Conservation (phyloP, 805 yeast species). For the Cyberlindnera sargentensis region DNA sequence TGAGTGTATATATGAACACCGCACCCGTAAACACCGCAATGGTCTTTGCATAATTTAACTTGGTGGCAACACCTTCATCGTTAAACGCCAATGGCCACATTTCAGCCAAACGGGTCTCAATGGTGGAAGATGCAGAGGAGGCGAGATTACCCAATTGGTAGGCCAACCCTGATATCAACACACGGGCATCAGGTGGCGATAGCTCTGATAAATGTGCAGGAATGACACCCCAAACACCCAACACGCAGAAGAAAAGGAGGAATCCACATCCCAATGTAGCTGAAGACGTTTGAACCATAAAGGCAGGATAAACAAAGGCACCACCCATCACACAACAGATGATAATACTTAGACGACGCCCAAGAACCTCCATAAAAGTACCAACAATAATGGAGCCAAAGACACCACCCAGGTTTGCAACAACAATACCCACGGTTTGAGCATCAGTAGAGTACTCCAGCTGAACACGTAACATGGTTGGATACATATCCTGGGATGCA, state of each 20-base stretch:
- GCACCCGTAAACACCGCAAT: slow-evolving; percentile 67
- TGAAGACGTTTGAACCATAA: slow-evolving; percentile 29
- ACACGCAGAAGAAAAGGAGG: slow-evolving; percentile 56
- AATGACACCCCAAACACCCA: slow-evolving; percentile 55
- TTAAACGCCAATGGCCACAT: slow-evolving; percentile 43
- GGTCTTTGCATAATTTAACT: slow-evolving; percentile 53
- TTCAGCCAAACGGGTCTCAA: slow-evolving; percentile 57
- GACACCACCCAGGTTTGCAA: slow-evolving; percentile 62
- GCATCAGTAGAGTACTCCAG: slow-evolving; percentile 37
- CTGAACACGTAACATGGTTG: slow-evolving; percentile 54
- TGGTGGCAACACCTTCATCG: slow-evolving; percentile 24
- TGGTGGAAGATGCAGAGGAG: slow-evolving; percentile 64
- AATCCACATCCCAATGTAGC: slow-evolving; percentile 54
- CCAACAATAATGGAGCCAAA: slow-evolving; percentile 55
- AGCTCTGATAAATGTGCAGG: slow-evolving; percentile 53
- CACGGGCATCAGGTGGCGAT: slow-evolving; percentile 60
- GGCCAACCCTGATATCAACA: slow-evolving; percentile 54
- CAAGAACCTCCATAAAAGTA: slow-evolving; percentile 49
- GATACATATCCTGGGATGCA: slow-evolving; percentile 69
- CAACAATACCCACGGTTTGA: slow-evolving; percentile 52
- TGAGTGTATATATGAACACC: slow-evolving; percentile 46
- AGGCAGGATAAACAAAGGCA: slow-evolving; percentile 57
- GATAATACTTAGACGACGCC: slow-evolving; percentile 55
- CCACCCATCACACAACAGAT: slow-evolving; percentile 50
- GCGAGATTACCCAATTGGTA: slow-evolving; percentile 73